Evolutionary conservation across 371 early-diverging fungal species (phyloP), one percentile per base, ranked within the genome.

Genomic region (Mucor mucedo): DNA sequence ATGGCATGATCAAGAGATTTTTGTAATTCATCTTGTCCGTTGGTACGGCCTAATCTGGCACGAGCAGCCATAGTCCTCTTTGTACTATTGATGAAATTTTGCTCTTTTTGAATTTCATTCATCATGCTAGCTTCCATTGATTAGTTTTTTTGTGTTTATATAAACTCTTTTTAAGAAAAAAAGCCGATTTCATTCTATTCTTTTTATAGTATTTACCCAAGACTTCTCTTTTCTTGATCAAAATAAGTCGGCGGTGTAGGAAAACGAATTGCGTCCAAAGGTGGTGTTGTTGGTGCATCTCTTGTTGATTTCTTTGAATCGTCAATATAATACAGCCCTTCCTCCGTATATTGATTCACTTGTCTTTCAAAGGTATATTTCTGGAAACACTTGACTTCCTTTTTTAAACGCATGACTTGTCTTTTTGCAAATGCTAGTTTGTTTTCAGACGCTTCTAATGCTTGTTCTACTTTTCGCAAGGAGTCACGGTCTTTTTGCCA

Each of bases 401-500:
- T 57, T n/a, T 68, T 58, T 9, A 72, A 39, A 16, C 54, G 55
- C 4, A 53, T 0, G 0, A 68, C 40, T 52, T 68, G 61, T 27
- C 42, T 47, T 21, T 56, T 72, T 5, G 68, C 48, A 27, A 16
- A 44, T 8, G 68, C 57, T n/a, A 72, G 39, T 14, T 54, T 47
- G 29, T 35, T 58, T 38, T 72, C 68, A 1, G 72, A 64, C n/a
- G 10, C 40, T 40, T 61, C 65, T 0, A 68, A 35, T 8, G 62
- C 62, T 16, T 65, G 52, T 45, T 72, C 61, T 14, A 55, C 55
- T 8, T 16, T 27, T 39, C 11, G 52, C 5, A 72, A 21, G 2
- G 52, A 41, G 0, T 72, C 62, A 55, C 62, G 52, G 28, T 72
- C 72, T 4, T 59, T 50, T 41, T 65, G 48, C 68, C 68, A 72